Percentiles rank a stretch among this genome's conserved stretches.
Evolutionary conservation across 352 stramenopile genomes (phyloP).

Genomic region (Globisporangium canariense): DNA sequence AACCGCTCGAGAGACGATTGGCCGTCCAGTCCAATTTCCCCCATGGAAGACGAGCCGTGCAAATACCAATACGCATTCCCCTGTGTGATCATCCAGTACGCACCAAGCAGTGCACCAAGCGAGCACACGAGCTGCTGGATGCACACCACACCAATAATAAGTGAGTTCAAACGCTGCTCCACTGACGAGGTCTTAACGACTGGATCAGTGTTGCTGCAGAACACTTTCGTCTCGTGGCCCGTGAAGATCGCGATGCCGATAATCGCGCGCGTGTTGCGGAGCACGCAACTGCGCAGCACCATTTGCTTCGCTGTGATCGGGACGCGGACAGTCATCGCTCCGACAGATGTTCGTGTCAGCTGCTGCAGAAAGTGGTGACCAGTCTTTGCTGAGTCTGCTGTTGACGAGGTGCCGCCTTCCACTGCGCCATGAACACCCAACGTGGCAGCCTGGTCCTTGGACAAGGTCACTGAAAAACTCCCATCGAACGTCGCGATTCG

Average conservation of each 20-base stretch:
- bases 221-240: constrained; percentile 81
- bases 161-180: constrained; percentile 60
- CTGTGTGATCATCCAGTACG: constrained; percentile 66
- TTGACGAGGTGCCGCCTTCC: background rate
- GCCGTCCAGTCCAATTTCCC: background rate
- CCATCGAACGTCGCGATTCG: constrained; percentile 84
- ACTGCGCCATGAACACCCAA: constrained; percentile 25
- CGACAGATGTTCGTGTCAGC: constrained; percentile 31
- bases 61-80: constrained; percentile 72
- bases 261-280: constrained; percentile 84
- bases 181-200: constrained; percentile 80
- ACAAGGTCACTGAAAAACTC: constrained; percentile 48
- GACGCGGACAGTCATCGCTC: constrained; percentile 34
- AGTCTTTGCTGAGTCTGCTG: background rate
- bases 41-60: constrained; percentile 1
- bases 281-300: constrained; percentile 83
- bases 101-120: constrained; percentile 57
- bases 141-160: constrained; percentile 73
- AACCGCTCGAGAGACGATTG: background rate
- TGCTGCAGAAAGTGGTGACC: constrained; percentile 20
- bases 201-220: constrained; percentile 76
- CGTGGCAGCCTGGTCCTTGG: constrained; percentile 27
- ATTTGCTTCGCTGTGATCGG: constrained; percentile 87
- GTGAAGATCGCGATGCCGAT: constrained; percentile 90
- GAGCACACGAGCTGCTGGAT: constrained; percentile 76